A percentile compares a stretch with the other conserved stretches of the same genome.
Evolutionary conservation across 2,329 filamentous ascomycete species (phyloP).

Genomic region (Emergomyces pasteurianus): DNA sequence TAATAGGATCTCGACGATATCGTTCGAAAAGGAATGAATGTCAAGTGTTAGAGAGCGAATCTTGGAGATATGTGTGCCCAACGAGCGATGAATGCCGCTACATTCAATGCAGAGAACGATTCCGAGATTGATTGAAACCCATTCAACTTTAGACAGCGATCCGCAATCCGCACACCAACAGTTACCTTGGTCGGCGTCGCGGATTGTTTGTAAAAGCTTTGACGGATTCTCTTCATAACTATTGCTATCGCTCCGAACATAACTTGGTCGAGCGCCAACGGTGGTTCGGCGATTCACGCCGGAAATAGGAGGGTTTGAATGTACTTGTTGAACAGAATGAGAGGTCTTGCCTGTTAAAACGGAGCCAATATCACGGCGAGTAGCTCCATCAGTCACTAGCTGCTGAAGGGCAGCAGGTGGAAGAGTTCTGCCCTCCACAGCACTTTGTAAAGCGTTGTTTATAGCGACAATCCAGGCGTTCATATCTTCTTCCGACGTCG

Average conservation of each 20-base stretch:
- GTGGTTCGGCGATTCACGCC: constrained; percentile 75
- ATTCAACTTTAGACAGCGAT: constrained; percentile 85
- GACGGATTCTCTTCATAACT: constrained; percentile 72
- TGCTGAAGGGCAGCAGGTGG: constrained; percentile 35
- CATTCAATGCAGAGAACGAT: constrained; percentile 97
- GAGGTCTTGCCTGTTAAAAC: constrained; percentile 82
- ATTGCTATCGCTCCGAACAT: constrained; percentile 55
- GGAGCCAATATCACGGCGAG: constrained; percentile 78
- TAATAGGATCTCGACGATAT: constrained; percentile 88
- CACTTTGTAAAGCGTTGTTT: constrained; percentile 93
- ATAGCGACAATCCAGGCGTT: constrained; percentile 91
- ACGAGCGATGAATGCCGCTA: constrained; percentile 88
- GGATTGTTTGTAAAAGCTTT: constrained; percentile 72
- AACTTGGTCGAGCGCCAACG: constrained; percentile 73
- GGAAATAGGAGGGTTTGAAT: constrained; percentile 29
- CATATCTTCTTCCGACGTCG: constrained; percentile 96
- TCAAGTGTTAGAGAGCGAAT: constrained; percentile 89
- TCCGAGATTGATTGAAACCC: constrained; percentile 96
- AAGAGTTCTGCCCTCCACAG: constrained; percentile 67
- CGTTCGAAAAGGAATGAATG: constrained; percentile 88
- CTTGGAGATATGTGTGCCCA: constrained; percentile 97
- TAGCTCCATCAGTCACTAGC: constrained; percentile 42
- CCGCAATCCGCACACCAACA: constrained; percentile 90
- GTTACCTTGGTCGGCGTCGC: constrained; percentile 86
- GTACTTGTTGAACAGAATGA: constrained; percentile 43